These are phyloP conservation scores for Rhododendron simsii DNA, from an alignment of 148 eudicot genomes.

Conservation along the genomic window DNA sequence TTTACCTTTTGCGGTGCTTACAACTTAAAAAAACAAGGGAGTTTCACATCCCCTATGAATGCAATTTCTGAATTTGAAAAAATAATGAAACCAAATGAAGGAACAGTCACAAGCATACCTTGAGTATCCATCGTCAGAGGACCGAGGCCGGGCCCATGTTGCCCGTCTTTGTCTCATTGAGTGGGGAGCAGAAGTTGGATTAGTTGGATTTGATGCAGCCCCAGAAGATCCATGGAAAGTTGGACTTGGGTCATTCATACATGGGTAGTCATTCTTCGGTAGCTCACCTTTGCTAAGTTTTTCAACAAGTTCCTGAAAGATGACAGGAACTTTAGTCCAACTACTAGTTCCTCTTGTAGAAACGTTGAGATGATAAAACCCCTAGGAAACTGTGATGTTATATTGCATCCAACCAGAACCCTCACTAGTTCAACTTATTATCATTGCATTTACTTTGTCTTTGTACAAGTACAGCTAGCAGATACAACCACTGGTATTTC, in stretches of 20 bases:
- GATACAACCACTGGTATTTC: neutral
- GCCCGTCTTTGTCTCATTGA: conserved; percentile 87
- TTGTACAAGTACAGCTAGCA: neutral
- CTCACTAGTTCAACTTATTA: neutral
- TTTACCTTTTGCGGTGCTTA: neutral
- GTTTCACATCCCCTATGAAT: neutral
- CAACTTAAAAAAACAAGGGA: neutral
- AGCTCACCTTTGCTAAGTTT: conserved; percentile 78
- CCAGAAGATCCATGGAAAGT: conserved; percentile 66
- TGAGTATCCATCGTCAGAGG: conserved; percentile 94
- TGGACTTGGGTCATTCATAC: conserved; percentile 97
- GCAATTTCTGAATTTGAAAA: neutral
- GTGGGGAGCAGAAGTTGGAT: conserved; percentile 55
- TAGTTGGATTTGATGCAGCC: conserved; percentile 40
- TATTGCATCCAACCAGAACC: neutral
- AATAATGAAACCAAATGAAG: neutral
- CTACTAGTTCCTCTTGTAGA: neutral
- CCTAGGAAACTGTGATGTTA: neutral
- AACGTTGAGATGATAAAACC: neutral
- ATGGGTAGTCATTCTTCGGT: conserved; percentile 79
- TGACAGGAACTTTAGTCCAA: neutral
- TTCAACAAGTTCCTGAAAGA: conserved; percentile 82
- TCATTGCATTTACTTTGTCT: neutral
- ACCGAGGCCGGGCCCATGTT: conserved; percentile 94
- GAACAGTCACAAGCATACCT: conserved; percentile 45